Base-by-base conservation (phyloP, 2,329 filamentous ascomycete species). In the Phaeosphaeriaceae sp. region DNA sequence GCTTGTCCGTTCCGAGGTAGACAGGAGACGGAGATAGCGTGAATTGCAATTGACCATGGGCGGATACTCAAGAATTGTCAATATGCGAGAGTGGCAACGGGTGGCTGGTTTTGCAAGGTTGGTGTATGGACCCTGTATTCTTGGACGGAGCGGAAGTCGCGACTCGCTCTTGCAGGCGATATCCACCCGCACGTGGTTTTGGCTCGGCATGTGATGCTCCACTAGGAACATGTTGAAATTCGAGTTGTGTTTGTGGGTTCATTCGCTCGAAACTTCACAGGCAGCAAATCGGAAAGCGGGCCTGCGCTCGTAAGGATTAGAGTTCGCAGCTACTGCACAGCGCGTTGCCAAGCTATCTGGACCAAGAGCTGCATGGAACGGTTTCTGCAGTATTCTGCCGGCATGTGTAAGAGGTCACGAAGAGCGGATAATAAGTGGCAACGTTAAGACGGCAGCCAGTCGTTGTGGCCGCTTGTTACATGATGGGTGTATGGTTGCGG, bases 281-380 rank as follows among this genome's bases (percentile, higher is more conserved):
- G 31, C 33, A 22, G 19, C 31, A 33, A 50, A 21, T 22, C 33
- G 31, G 31, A 25, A 27, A 15, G 27, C 17, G 15, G 48, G 11
- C n/a, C n/a, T 22, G 24, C 33, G 48, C 19, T 27, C 19, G 21
- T 24, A 25, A 50, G 48, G 48, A 50, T 50, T 50, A 50, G 31
- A 41, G 31, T 50, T 50, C 40, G 48, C 27, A n/a, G 31, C 48
- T 50, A 50, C 22, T 50, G 48, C 33, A 24, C 19, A n/a, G 19
- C 19, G 21, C 31, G 31, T 41, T 50, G 33, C 31, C 48, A 50
- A 24, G 48, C 36, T 50, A 20, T 24, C 48, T 46, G 41, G 24
- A 36, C 24, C 51, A 33, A 47, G 19, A 36, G 24, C 25, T 46
- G 51, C 27, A 20, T 46, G 13, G n/a, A 11, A 11, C 27, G 7